These are phyloP conservation scores for Rhizophagus sp. DNA, from an alignment of 192 early-diverging fungal genomes.

Conservation along the genomic window DNA sequence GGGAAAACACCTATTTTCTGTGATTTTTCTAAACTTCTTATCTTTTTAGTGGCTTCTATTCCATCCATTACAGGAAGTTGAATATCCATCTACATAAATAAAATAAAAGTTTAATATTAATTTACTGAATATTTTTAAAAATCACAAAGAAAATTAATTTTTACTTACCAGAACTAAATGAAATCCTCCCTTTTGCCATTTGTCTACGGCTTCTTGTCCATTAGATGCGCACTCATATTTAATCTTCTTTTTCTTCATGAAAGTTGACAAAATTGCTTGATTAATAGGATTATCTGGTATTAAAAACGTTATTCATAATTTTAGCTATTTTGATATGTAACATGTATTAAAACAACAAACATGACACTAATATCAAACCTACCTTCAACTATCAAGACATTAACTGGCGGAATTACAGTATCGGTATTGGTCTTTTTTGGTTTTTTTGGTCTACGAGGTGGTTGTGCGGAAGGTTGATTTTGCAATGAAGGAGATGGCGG, in stretches of 20 bases:
- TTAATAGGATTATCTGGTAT: constrained; percentile 72
- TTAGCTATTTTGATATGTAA: not conserved
- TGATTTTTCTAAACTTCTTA: constrained; percentile 57
- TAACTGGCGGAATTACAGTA: constrained; percentile 60
- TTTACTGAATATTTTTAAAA: not conserved
- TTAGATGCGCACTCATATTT: constrained; percentile 75
- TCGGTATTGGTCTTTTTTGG: constrained; percentile 31
- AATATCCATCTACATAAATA: constrained; percentile 65
- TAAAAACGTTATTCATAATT: constrained; percentile 1
- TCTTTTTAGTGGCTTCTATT: constrained; percentile 64
- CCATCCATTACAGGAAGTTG: constrained; percentile 74
- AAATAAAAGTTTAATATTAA: not conserved
- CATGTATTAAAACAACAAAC: not conserved
- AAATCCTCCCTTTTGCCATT: constrained; percentile 69
- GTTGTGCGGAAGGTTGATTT: not conserved
- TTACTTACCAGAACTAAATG: constrained; percentile 64
- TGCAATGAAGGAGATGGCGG: not conserved
- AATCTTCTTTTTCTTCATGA: constrained; percentile 71
- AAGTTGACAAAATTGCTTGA: constrained; percentile 69
- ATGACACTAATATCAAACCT: not conserved
- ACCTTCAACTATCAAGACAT: constrained; percentile 81
- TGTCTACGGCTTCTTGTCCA: constrained; percentile 79
- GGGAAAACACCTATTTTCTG: constrained; percentile 61
- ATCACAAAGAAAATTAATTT: no score
- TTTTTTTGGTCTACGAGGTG: not conserved